These are phyloP conservation scores for Lichtheimia ornata DNA, from an alignment of 371 early-diverging fungal species.

Conservation along the genomic window DNA sequence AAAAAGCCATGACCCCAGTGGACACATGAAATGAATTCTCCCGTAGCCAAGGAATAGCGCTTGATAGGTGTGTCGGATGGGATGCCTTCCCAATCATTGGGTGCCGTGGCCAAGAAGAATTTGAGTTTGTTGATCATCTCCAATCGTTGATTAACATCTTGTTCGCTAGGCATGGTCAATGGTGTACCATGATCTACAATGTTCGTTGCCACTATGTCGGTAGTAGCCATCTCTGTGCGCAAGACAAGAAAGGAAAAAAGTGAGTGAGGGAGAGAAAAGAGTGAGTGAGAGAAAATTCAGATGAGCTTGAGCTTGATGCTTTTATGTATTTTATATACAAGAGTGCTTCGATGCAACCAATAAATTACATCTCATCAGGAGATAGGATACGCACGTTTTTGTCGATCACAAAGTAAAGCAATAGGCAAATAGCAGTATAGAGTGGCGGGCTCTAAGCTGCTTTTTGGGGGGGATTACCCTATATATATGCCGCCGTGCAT, in stretches of 20 bases:
- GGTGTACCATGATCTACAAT: neutral
- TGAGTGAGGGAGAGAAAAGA: no score
- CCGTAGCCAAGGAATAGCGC: conserved; percentile 60
- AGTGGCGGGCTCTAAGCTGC: no score
- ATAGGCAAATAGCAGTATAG: no score
- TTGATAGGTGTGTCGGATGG: conserved; percentile 26
- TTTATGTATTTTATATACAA: conserved; percentile 2
- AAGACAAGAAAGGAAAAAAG: no score
- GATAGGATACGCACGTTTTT: neutral
- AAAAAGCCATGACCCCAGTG: conserved; percentile 58
- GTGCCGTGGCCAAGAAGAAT: conserved; percentile 58
- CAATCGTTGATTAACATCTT: conserved; percentile 29
- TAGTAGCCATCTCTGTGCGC: no score
- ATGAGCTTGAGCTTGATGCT: no score
- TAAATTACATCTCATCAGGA: conserved; percentile 16
- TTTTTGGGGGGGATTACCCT: neutral
- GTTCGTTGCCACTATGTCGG: no score
- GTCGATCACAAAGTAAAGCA: no score
- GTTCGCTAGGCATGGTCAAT: conserved; percentile 23
- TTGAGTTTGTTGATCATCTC: conserved; percentile 50
- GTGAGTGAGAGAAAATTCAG: no score
- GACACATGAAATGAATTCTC: conserved; percentile 84
- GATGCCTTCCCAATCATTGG: conserved; percentile 43
- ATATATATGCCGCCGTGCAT: neutral
- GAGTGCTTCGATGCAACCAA: conserved; percentile 12